These are phyloP conservation scores for Gentiana straminea DNA, from an alignment of 257 asterid species.

Conservation along the genomic window DNA sequence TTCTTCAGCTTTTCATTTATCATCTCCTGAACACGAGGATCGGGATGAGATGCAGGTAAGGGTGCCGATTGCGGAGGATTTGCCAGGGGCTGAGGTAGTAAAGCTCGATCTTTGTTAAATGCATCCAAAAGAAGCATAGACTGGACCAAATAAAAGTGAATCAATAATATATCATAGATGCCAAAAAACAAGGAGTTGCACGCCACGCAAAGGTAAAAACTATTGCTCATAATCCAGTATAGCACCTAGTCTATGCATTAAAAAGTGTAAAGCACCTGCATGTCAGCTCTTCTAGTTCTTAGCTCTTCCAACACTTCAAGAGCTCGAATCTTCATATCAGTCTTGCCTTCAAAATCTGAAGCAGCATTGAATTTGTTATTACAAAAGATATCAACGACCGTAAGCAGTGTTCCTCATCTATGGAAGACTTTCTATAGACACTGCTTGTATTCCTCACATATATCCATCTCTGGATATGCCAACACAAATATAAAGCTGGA, in stretches of 20 bases:
- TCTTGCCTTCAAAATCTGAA: constrained; percentile 89
- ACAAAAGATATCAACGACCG: background rate
- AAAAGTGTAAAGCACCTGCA: constrained; percentile 38
- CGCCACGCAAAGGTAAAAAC: no score
- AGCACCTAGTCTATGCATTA: no score
- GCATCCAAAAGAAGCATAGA: constrained; percentile 92
- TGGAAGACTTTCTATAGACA: no score
- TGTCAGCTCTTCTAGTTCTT: constrained; percentile 81
- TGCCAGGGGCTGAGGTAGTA: constrained; percentile 75
- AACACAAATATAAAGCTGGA: no score
- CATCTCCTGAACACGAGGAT: constrained; percentile 84
- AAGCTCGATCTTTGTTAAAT: constrained; percentile 90
- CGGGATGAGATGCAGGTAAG: constrained; percentile 61
- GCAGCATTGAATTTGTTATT: background rate
- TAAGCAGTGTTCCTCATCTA: no score
- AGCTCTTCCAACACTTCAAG: constrained; percentile 84
- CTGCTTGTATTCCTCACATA: no score
- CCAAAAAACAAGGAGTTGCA: no score
- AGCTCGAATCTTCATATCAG: constrained; percentile 81
- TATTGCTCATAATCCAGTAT: no score
- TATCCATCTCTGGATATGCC: no score
- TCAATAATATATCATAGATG: no score
- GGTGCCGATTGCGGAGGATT: constrained; percentile 48
- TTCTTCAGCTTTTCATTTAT: constrained; percentile 85
- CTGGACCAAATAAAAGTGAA: constrained; percentile 34